Conservation (phyloP, 805 yeast species). For the Lachancea nothofagi region DNA sequence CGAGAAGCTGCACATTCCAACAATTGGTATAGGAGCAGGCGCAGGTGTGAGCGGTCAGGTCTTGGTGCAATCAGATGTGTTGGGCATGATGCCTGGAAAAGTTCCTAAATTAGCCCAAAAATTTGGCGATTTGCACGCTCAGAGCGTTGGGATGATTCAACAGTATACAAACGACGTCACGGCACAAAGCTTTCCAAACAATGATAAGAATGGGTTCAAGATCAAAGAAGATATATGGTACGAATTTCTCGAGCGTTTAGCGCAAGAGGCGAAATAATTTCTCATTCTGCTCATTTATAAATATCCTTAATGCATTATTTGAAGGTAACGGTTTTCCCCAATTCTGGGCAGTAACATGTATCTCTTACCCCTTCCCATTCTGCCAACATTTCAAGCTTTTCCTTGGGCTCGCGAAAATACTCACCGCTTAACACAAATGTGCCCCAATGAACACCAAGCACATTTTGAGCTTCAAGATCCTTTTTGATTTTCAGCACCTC, state of each 20-base stretch:
- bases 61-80: slow-evolving; percentile 74
- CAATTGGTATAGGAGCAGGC: slow-evolving; percentile 97
- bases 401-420: slow-evolving; percentile 78
- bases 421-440: slow-evolving; percentile 88
- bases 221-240: slow-evolving; percentile 59
- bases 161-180: slow-evolving; percentile 59
- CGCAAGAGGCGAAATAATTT: slow-evolving; percentile 4
- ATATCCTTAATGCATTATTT: slow-evolving; percentile 1
- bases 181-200: slow-evolving; percentile 51
- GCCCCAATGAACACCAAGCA: slow-evolving; percentile 95
- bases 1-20: slow-evolving; percentile 55
- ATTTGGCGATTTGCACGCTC: slow-evolving; percentile 48
- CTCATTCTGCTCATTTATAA: slow-evolving; percentile 2
- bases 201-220: slow-evolving; percentile 56
- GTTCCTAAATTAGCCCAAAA: slow-evolving; percentile 71
- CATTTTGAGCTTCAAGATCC: slow-evolving; percentile 53
- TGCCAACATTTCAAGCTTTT: slow-evolving; percentile 49
- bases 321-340: slow-evolving; percentile 54
- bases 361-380: slow-evolving; percentile 30
- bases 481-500: slow-evolving; percentile 68
- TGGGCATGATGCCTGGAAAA: slow-evolving; percentile 62
- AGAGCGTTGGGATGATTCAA: slow-evolving; percentile 47
- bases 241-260: slow-evolving; percentile 35
- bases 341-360: slow-evolving; percentile 55
- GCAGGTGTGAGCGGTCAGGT: slow-evolving; percentile 81